Base-by-base conservation (phyloP, 306 rosid genomes). In the Quercus bicolor region DNA sequence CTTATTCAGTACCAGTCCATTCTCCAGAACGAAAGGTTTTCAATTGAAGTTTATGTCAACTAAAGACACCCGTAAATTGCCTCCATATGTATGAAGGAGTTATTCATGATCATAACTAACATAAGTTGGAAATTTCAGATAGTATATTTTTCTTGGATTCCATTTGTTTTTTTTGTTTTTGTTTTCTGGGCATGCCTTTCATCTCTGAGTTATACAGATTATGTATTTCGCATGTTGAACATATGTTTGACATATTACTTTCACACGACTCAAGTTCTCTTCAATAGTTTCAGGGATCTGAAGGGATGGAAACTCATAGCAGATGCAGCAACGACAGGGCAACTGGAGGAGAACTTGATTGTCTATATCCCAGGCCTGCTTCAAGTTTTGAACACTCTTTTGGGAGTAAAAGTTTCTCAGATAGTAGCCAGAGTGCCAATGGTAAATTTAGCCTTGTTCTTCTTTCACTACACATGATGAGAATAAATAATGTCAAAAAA, bases 231-330 rank as follows among this genome's bases (percentile, higher is more conserved):
- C 26, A 53, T 61, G 54, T 19, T 69, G 77, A 43, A 53, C 31
- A 60, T 59, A 54, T 78, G 34, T 28, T 33, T 45, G 75, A 68
- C 20, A 16, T 37, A 31, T 19, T 56, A 23, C 23, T 68, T 11
- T 40, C 77, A 83, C 62, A 34, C 34, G 23, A 21, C 54, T 84
- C 71, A 66, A 76, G 61, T 57, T 71, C 48, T 64, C 52, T 62
- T 73, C 71, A 54, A 81, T 56, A 72, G 62, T 85, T 74, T 82
- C 96, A 96, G 99, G 90, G 79, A 78, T 66, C 84, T 56, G 90
- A 86, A 82, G 81, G 79, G 79, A 79, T 55, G 59, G 88, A 90
- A 80, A 91, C 81, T 62, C 82, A 75, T 68, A 45, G 86, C 79
- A 78, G 83, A 77, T 80, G 87, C 86, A 80, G 89, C 86, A 86